These are phyloP conservation scores for Viola odorata DNA, from an alignment of 345 rosid species.

Conservation along the genomic window DNA sequence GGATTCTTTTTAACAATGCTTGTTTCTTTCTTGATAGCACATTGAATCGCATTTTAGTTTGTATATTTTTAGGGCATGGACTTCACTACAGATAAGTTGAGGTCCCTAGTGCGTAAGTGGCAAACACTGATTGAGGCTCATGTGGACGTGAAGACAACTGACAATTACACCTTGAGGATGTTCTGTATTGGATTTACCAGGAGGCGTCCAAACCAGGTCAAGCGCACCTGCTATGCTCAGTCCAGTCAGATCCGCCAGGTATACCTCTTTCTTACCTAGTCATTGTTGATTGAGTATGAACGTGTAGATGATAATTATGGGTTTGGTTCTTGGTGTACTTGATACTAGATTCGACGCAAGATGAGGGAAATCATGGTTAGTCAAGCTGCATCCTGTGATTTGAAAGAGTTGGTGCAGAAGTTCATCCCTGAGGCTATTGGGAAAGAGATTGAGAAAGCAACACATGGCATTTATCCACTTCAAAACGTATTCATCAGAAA, in stretches of 20 bases:
- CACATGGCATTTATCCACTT: constrained; percentile 69
- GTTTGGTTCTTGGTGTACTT: neutral
- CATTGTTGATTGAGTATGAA: neutral
- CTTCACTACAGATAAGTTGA: constrained; percentile 86
- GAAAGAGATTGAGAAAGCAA: constrained; percentile 83
- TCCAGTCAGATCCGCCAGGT: constrained; percentile 93
- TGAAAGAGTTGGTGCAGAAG: constrained; percentile 78
- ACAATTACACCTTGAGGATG: constrained; percentile 71
- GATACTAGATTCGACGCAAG: constrained; percentile 66
- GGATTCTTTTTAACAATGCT: neutral
- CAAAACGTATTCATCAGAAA: constrained; percentile 88
- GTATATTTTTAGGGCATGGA: constrained; percentile 64
- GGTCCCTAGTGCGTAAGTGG: constrained; percentile 95
- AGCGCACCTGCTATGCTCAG: constrained; percentile 93
- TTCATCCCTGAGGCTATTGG: constrained; percentile 86
- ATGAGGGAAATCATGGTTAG: constrained; percentile 86
- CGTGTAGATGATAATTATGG: neutral
- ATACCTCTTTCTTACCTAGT: neutral
- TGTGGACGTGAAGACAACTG: constrained; percentile 98
- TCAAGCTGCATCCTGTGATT: constrained; percentile 82
- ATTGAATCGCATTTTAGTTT: neutral
- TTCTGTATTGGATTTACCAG: constrained; percentile 93
- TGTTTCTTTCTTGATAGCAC: neutral
- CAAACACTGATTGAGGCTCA: constrained; percentile 86
- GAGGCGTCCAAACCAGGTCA: constrained; percentile 90